These are phyloP conservation scores for Dovyalis caffra DNA, from an alignment of 345 rosid genomes.

Conservation along the genomic window DNA sequence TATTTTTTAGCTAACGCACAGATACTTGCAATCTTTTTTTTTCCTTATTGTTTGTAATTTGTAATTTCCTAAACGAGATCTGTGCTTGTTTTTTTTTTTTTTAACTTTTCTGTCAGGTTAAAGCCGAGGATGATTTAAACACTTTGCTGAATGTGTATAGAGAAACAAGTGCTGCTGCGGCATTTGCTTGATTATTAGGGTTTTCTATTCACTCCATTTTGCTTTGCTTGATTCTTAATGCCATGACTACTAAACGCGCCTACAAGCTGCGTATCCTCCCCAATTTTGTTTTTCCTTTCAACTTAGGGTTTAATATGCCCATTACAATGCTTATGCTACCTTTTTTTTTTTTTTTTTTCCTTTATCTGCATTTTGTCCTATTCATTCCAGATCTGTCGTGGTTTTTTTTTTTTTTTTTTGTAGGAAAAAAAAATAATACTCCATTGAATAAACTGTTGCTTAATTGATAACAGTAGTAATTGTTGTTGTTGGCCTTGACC, in stretches of 20 bases:
- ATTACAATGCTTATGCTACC: background rate
- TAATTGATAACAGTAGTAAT: constrained; percentile 8
- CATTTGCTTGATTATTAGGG: constrained; percentile 5
- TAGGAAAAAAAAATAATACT: too few relatives aligned
- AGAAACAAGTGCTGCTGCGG: background rate
- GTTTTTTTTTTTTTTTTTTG: background rate
- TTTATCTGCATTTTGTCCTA: background rate
- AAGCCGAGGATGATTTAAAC: background rate
- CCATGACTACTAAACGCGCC: constrained; percentile 95
- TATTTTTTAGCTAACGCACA: background rate
- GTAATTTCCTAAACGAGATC: background rate
- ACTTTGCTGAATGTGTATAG: constrained; percentile 17
- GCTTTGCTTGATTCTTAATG: constrained; percentile 4
- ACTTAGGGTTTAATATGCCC: constrained; percentile 1
- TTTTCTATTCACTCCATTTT: background rate
- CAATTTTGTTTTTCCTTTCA: constrained; percentile 1
- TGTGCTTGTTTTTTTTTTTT: background rate
- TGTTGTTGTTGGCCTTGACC: constrained; percentile 46
- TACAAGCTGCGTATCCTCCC: constrained; percentile 98
- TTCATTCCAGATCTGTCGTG: background rate
- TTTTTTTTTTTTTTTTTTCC: background rate
- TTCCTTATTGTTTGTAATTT: background rate
- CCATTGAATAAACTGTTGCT: background rate
- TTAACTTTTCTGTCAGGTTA: background rate
- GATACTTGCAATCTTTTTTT: background rate